Evolutionary conservation across 1,139 yeast genomes (phyloP).

Genomic region (Candida pseudoviswanathii): DNA sequence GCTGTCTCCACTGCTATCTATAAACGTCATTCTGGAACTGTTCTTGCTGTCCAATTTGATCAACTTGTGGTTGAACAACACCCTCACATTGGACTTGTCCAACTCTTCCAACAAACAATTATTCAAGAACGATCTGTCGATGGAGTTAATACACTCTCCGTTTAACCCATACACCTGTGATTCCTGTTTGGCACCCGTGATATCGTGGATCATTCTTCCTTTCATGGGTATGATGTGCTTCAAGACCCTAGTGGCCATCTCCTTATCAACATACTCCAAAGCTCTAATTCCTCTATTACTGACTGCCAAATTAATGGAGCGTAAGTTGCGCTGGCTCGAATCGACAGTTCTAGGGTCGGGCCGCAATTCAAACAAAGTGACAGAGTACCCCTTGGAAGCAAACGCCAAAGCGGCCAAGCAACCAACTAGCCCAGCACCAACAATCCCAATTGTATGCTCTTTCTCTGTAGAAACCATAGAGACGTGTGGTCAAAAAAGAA

Average conservation of each 20-base stretch:
- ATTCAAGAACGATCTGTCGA: slow-evolving; percentile 75
- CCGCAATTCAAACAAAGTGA: slow-evolving; percentile 66
- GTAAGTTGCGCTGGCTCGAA: slow-evolving; percentile 34
- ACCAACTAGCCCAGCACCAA: slow-evolving; percentile 92
- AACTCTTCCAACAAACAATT: slow-evolving; percentile 65
- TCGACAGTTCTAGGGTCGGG: slow-evolving; percentile 37
- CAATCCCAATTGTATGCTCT: slow-evolving; percentile 42
- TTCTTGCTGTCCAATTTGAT: slow-evolving; percentile 29
- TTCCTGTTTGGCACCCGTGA: slow-evolving; percentile 58
- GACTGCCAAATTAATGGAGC: slow-evolving; percentile 86
- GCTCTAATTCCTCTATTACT: slow-evolving; percentile 82
- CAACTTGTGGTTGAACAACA: slow-evolving; percentile 63
- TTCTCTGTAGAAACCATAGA: slow-evolving; percentile 4
- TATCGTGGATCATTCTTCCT: slow-evolving; percentile 87
- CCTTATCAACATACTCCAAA: slow-evolving; percentile 59
- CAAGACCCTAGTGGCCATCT: slow-evolving; percentile 58
- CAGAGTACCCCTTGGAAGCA: slow-evolving; percentile 70
- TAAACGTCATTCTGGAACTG: slow-evolving; percentile 13
- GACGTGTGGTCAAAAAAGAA: neutral
- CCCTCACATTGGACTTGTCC: slow-evolving; percentile 41
- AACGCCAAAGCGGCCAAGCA: slow-evolving; percentile 83
- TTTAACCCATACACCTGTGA: slow-evolving; percentile 79
- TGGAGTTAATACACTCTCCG: slow-evolving; percentile 85
- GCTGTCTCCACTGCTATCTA: slow-evolving; percentile 14
- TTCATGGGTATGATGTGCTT: slow-evolving; percentile 76